Percentiles rank a stretch among this genome's conserved stretches.
Conservation (phyloP, 2,329 filamentous ascomycete genomes). For the Basipetospora chlamydospora region DNA sequence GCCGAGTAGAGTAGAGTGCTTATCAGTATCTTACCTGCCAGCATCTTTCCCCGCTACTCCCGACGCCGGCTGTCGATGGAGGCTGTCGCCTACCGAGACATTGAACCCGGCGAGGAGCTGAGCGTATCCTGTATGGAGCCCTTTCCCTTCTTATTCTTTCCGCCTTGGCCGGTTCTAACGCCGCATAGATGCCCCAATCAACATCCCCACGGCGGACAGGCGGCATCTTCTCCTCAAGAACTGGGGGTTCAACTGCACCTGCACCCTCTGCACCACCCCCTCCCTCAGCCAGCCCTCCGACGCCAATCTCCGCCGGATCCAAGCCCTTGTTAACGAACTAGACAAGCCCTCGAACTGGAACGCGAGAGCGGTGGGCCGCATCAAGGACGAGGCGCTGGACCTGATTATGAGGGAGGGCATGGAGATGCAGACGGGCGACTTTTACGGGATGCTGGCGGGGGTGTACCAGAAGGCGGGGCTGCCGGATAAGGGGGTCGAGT, state of each 20-base stretch:
- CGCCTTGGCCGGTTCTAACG: background rate
- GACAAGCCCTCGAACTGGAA: constrained; percentile 12
- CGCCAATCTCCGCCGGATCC: constrained; percentile 13
- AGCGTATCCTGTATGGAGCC: constrained; percentile 13
- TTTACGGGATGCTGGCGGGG: constrained; percentile 14
- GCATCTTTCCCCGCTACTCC: constrained; percentile 13
- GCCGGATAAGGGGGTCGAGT: background rate
- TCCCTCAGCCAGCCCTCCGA: constrained; percentile 14
- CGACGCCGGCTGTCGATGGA: constrained; percentile 11
- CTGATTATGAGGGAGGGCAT: constrained; percentile 14
- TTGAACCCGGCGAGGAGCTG: constrained; percentile 17
- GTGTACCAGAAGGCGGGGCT: background rate
- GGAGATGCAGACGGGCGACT: constrained; percentile 12
- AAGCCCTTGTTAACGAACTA: constrained; percentile 11
- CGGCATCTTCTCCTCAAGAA: constrained; percentile 10
- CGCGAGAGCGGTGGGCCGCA: constrained; percentile 11
- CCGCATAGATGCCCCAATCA: constrained; percentile 4
- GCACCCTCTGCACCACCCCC: constrained; percentile 14
- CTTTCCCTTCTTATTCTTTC: background rate
- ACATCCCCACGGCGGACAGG: constrained; percentile 11
- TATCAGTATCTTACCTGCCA: no score
- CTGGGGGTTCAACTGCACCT: constrained; percentile 18
- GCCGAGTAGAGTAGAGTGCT: background rate
- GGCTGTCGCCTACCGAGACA: constrained; percentile 13
- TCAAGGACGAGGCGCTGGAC: constrained; percentile 12